Percentiles rank a stretch among this genome's conserved stretches.
These are phyloP conservation scores for Lithohypha guttulata DNA, from an alignment of 2,329 filamentous ascomycete genomes.

Conservation along the genomic window DNA sequence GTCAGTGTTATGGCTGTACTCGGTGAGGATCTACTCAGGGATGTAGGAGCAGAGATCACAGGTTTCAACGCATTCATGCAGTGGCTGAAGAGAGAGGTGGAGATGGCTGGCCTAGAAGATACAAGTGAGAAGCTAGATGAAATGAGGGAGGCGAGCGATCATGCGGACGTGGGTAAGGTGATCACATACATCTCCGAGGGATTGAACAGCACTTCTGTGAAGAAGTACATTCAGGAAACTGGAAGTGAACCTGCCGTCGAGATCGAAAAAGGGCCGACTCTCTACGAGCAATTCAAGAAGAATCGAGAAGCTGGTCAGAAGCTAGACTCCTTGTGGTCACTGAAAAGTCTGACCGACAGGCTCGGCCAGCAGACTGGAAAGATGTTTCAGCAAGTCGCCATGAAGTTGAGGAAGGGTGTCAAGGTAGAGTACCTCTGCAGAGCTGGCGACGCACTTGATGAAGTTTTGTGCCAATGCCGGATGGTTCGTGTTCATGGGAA, in stretches of 20 bases:
- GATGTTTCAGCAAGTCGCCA: slow-evolving; percentile 58
- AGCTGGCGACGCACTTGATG: slow-evolving; percentile 27
- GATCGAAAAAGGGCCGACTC: slow-evolving; percentile 28
- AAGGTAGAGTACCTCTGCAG: slow-evolving; percentile 49
- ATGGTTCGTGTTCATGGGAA: too few relatives aligned
- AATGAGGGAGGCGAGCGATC: slow-evolving; percentile 63
- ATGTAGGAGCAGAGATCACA: slow-evolving; percentile 64
- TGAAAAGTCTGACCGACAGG: slow-evolving; percentile 43
- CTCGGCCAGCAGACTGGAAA: slow-evolving; percentile 47
- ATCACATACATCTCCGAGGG: slow-evolving; percentile 67
- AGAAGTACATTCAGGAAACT: slow-evolving; percentile 41
- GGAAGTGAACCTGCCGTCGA: slow-evolving; percentile 38
- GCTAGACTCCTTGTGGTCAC: slow-evolving; percentile 36
- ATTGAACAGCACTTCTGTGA: slow-evolving; percentile 55
- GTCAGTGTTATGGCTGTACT: slow-evolving; percentile 66
- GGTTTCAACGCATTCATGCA: slow-evolving; percentile 68
- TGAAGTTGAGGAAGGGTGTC: slow-evolving; percentile 58
- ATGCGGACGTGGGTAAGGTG: slow-evolving; percentile 61
- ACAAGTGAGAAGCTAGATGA: slow-evolving; percentile 54
- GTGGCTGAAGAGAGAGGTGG: slow-evolving; percentile 78
- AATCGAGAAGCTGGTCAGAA: slow-evolving; percentile 31
- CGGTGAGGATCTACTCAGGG: slow-evolving; percentile 59
- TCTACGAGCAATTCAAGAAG: slow-evolving; percentile 38
- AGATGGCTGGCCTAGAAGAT: slow-evolving; percentile 58
- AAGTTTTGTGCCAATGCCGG: neutral